These are phyloP conservation scores for Trichoderma sp. DNA, from an alignment of 2,329 filamentous ascomycete genomes.

Conservation along the genomic window DNA sequence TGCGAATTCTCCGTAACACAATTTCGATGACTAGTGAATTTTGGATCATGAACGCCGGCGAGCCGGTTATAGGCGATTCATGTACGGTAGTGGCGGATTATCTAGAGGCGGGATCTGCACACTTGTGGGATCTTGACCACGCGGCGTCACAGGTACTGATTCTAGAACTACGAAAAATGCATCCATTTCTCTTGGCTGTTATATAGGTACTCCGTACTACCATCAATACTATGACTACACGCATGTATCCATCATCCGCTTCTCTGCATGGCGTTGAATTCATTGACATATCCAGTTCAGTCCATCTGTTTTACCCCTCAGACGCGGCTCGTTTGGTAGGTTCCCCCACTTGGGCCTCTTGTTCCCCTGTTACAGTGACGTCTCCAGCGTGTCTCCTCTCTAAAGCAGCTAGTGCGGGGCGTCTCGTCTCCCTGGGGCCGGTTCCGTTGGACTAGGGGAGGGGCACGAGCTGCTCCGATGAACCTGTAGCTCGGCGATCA, in stretches of 20 bases:
- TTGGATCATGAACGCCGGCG: background rate
- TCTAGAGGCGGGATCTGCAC: background rate
- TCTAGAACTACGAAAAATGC: background rate
- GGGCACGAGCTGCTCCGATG: background rate
- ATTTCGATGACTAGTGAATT: background rate
- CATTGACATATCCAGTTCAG: background rate
- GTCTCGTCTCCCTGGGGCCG: background rate
- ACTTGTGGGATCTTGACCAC: background rate
- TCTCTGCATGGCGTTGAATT: background rate
- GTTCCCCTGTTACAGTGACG: slow-evolving; percentile 13
- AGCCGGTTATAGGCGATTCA: background rate
- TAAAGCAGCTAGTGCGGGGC: slow-evolving; percentile 15
- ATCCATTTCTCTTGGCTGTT: background rate
- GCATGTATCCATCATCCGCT: background rate
- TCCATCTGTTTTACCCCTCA: background rate
- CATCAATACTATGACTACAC: background rate
- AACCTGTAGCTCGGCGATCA: background rate
- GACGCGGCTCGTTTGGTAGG: background rate
- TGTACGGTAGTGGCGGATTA: background rate
- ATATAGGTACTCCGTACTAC: background rate
- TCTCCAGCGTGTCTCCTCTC: slow-evolving; percentile 3
- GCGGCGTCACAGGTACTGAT: background rate
- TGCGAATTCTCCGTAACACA: background rate
- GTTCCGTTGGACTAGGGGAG: background rate
- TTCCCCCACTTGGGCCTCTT: background rate